phyloP scores from a whole-genome alignment of 805 yeast genomes.

The Candida coleopterorum region DNA sequence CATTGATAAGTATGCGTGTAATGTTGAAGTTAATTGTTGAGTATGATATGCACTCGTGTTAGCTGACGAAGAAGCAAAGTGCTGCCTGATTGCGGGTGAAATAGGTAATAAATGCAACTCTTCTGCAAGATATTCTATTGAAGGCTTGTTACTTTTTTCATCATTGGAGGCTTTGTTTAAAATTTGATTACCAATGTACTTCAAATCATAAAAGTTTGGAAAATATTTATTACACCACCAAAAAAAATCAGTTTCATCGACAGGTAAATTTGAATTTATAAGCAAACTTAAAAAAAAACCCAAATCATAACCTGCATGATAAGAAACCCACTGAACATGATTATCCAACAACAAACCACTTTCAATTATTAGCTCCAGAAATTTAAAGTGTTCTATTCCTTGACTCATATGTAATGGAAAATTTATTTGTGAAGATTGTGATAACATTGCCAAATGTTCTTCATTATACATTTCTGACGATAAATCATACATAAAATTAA shows the following conservation, averaged over 20 bases:
- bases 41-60: constrained; percentile 19
- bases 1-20: constrained; percentile 61
- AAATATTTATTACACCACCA: constrained; percentile 67
- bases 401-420: constrained; percentile 65
- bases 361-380: constrained; percentile 79
- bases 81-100: constrained; percentile 43
- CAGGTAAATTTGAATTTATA: constrained; percentile 73
- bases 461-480: constrained; percentile 78
- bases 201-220: constrained; percentile 82
- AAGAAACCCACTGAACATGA: constrained; percentile 77
- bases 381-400: constrained; percentile 76
- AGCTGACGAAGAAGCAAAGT: constrained; percentile 20
- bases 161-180: constrained; percentile 17
- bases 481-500: constrained; percentile 81
- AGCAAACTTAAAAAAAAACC: constrained; percentile 81
- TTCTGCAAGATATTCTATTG: constrained; percentile 63
- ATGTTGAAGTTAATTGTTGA: constrained; percentile 43
- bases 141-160: constrained; percentile 30
- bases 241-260: constrained; percentile 71
- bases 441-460: constrained; percentile 75
- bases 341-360: constrained; percentile 74
- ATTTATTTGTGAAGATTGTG: constrained; percentile 75
- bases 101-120: constrained; percentile 62
- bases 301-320: constrained; percentile 90
- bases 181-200: constrained; percentile 42